A percentile compares a stretch with the other conserved stretches of the same genome.
Conservation (phyloP, 177 flowering plant genomes). For the Vitis hybrid region DNA sequence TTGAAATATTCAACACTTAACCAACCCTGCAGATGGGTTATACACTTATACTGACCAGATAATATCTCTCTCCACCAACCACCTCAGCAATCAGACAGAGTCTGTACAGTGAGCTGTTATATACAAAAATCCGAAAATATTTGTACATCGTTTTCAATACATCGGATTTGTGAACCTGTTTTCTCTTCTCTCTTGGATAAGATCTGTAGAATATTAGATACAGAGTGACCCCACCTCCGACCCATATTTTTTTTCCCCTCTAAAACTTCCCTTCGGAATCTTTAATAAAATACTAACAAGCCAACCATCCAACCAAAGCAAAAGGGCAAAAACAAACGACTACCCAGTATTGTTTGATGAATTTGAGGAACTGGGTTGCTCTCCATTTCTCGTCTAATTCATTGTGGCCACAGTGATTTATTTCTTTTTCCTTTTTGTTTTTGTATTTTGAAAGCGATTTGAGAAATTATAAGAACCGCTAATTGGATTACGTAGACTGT, state of each 20-base stretch:
- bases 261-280: not conserved
- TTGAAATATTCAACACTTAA: no score
- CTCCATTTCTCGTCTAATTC: not conserved
- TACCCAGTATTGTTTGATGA: not conserved
- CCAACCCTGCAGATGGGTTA: no score
- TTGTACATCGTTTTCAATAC: constrained; percentile 19
- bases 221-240: constrained; percentile 11
- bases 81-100: not conserved
- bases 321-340: not conserved
- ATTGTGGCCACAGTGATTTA: constrained; percentile 4
- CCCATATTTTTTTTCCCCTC: no score
- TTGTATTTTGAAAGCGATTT: constrained; percentile 15
- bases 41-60: not conserved
- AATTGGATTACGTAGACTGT: constrained; percentile 1
- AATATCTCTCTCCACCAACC: not conserved
- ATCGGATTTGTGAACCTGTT: constrained; percentile 11
- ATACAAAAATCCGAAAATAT: not conserved
- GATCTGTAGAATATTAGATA: constrained; percentile 21
- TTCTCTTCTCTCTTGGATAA: constrained; percentile 29
- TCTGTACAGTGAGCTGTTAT: no score
- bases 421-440: not conserved
- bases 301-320: not conserved
- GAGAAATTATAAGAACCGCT: not conserved
- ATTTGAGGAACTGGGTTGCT: constrained; percentile 22
- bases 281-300: not conserved